These are phyloP conservation scores for Elasticomyces elasticus DNA, from an alignment of 495 filamentous ascomycete species.

Conservation along the genomic window DNA sequence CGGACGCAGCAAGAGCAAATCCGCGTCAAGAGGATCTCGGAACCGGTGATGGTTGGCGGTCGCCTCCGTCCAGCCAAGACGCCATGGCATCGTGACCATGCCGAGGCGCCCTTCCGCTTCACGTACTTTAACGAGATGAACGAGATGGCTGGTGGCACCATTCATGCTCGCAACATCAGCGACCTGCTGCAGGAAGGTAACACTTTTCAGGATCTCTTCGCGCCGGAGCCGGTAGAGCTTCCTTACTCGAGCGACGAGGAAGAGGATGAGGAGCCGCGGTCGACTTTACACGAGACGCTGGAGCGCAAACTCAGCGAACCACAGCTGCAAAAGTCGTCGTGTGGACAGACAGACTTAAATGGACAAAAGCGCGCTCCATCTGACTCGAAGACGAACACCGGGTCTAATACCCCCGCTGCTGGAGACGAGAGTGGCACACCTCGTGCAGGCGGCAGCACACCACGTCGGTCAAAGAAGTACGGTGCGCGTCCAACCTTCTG, in stretches of 20 bases:
- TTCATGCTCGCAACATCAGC: constrained; percentile 89
- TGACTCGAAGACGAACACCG: background rate
- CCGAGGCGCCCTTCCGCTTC: constrained; percentile 87
- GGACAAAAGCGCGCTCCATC: constrained; percentile 8
- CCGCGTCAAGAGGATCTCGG: constrained; percentile 84
- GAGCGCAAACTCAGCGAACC: background rate
- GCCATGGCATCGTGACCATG: constrained; percentile 76
- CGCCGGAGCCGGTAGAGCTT: constrained; percentile 57
- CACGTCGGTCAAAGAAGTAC: constrained; percentile 46
- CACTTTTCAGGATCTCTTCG: constrained; percentile 76
- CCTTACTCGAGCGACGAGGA: constrained; percentile 41
- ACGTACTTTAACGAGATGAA: constrained; percentile 99
- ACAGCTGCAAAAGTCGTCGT: background rate
- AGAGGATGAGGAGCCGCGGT: background rate
- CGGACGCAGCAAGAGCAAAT: constrained; percentile 60
- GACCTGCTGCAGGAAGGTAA: constrained; percentile 77
- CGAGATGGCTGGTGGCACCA: constrained; percentile 85
- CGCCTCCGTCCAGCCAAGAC: constrained; percentile 69
- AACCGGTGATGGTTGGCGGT: constrained; percentile 84
- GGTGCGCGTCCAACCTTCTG: constrained; percentile 90
- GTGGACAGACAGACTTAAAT: background rate
- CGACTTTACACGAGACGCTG: background rate
- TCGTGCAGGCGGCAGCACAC: constrained; percentile 13
- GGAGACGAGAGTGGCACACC: constrained; percentile 12
- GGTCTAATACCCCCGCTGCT: constrained; percentile 10